Base-by-base conservation (phyloP, 1,284 basidiomycete genomes). In the Austropuccinia psidii region DNA sequence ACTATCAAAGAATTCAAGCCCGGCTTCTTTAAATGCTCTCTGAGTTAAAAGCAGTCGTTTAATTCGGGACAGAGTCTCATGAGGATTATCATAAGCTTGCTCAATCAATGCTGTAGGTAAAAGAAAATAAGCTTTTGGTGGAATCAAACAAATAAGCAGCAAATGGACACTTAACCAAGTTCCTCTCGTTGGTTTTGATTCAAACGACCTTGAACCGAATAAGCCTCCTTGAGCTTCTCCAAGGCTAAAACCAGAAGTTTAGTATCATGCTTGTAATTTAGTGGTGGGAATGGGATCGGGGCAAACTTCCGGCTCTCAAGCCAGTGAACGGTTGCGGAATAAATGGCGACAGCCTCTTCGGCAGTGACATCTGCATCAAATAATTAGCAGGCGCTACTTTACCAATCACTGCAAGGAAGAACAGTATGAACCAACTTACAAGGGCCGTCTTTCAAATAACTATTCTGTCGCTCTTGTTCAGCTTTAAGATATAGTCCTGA, bases 181-280 rank as follows among this genome's bases (percentile, higher is more conserved):
- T 98, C 94, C 80, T 98, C 94, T 79, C 93, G 88, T 81, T 98
- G 94, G 41, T 90, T 93, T 81, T 96, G 93, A 80, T 97, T 97
- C 57, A 98, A 83, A 77, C 94, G 90, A 58, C 89, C 93, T 82
- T 98, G 94, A 50, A 98, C 94, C n/a, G 89, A 92, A 82, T 98
- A 97, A 6, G 94, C 94, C 82, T 97, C 94, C 83, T 98, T 97
- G 79, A 97, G 83, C 82, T 95, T 96, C 83, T 97, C 94, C 35
- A 98, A 85, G 0, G 93, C 93, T 43, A 97, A 85, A 4, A 98
- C 93, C 35, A 97, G 85, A 66, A 98, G 84, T 82, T 97, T 97
- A 47, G 94, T 97, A 81, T 97, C 94, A 79, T 97, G 94, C 83
- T 97, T 97, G 84, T 98, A 97, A 47, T 92, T 95, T 41, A 98